Base-by-base conservation (phyloP, 345 rosid species). In the Eucalyptus camaldulensis region DNA sequence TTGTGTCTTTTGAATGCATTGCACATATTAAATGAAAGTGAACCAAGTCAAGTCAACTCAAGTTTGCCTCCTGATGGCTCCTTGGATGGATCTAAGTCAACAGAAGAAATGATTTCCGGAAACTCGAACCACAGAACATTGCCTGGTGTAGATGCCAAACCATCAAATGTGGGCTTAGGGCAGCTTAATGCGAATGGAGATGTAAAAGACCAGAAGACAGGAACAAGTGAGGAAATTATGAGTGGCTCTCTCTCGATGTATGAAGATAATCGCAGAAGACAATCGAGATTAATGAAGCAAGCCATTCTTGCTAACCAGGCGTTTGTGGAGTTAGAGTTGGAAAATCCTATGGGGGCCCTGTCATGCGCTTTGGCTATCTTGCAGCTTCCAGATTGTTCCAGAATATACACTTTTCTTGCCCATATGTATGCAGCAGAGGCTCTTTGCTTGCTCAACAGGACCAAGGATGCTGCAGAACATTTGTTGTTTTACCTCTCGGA, bases 381-480 rank as follows among this genome's bases (percentile, higher is more conserved):
- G 91, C 95, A 95, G 89, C 92, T 94, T 89, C 91, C 95, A 16
- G 94, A 91, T 86, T 96, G 97, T 92, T 96, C 97, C 4, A 96
- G 92, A 92, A 93, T 97, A 86, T 97, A 94, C 88, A 54, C 92
- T 69, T 98, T 95, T 94, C 92, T 98, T 60, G 97, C 96, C 87
- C 99, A 93, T 89, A 87, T 95, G 16, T 98, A 98, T 91, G 98
- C 95, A 87, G 99, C 99, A 8, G 99, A 98, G 95, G 98, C 99
- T 29, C 99, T 98, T 49, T 98, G 99, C 94, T 88, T 94, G 92
- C 92, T 98, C 92, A 93, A 95, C 95, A 95, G 92, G 89, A 95
- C 97, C 22, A 89, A 92, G 65, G 99, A 97, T 90, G 99, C 99
- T 13, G 96, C 95, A 1, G 96, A 93, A 72, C 97, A 96, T 92